A percentile compares a stretch with the other conserved stretches of the same genome.
Evolutionary conservation across 768 basidiomycete species (phyloP).

Genomic region (Tricholoma sp.): DNA sequence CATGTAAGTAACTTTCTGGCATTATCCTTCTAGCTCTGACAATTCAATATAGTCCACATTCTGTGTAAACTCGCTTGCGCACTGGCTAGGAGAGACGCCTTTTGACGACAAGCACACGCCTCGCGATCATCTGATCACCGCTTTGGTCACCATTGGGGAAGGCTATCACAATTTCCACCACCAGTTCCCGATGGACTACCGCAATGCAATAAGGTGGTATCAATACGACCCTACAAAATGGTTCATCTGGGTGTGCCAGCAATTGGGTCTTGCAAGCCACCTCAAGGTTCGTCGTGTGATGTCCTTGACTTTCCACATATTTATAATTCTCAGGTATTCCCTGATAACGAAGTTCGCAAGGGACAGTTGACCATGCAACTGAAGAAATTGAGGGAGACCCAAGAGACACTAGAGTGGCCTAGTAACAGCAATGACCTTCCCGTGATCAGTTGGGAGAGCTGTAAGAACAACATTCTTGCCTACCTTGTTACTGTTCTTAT

Average conservation of each 20-base stretch:
- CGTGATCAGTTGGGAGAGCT: slow-evolving; percentile 83
- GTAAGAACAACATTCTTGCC: slow-evolving; percentile 34
- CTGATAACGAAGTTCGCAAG: slow-evolving; percentile 65
- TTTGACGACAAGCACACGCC: slow-evolving; percentile 97
- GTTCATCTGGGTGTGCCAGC: slow-evolving; percentile 67
- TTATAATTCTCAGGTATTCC: slow-evolving; percentile 34
- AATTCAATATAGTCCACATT: slow-evolving; percentile 75
- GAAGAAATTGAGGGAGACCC: slow-evolving; percentile 75
- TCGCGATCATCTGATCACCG: slow-evolving; percentile 83
- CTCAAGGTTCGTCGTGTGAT: slow-evolving; percentile 43
- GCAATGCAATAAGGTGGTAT: slow-evolving; percentile 93
- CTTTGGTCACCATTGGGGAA: slow-evolving; percentile 88
- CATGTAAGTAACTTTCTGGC: slow-evolving; percentile 49
- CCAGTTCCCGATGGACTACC: slow-evolving; percentile 94
- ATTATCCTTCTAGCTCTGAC: slow-evolving; percentile 2
- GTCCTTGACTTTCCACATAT: not conserved
- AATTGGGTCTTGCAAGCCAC: slow-evolving; percentile 64
- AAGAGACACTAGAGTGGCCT: slow-evolving; percentile 79
- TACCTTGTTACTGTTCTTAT: not conserved
- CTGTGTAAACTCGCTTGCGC: slow-evolving; percentile 94
- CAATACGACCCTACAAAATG: slow-evolving; percentile 93
- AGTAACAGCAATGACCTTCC: slow-evolving; percentile 69
- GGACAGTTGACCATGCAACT: slow-evolving; percentile 93
- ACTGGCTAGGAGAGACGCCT: slow-evolving; percentile 91
- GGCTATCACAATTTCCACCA: slow-evolving; percentile 99